Percentiles rank a stretch among this genome's conserved stretches.
These are phyloP conservation scores for Epichloe aotearoae DNA, from an alignment of 2,329 filamentous ascomycete species.

Conservation along the genomic window DNA sequence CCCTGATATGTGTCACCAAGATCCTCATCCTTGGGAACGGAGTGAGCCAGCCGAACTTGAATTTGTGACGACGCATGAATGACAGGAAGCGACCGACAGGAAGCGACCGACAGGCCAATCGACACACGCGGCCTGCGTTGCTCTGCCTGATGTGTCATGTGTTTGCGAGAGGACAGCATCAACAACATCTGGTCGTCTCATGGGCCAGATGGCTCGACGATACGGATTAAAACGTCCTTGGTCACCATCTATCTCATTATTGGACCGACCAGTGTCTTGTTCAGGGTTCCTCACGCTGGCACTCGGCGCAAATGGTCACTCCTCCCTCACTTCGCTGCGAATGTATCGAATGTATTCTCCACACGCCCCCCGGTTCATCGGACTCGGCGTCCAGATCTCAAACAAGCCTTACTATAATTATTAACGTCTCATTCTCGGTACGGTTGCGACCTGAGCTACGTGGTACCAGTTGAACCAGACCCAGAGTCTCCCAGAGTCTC, in stretches of 20 bases:
- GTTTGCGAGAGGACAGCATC: too few species aligned
- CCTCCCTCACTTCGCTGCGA: not conserved
- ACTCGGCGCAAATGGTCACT: not conserved
- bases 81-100: slow-evolving; percentile 1
- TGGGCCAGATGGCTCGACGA: too few species aligned
- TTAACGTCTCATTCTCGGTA: not conserved
- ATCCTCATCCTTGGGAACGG: not conserved
- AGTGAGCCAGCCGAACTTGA: not conserved
- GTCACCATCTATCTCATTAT: too few species aligned
- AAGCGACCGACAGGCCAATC: slow-evolving; percentile 2
- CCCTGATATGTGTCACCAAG: slow-evolving; percentile 1
- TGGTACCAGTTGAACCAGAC: not conserved
- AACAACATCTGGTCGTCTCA: too few species aligned
- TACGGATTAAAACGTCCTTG: too few species aligned
- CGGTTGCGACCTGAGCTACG: not conserved
- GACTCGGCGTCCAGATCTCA: not conserved
- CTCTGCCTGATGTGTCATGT: not conserved
- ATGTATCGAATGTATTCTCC: not conserved
- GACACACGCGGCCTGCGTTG: not conserved
- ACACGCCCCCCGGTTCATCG: not conserved
- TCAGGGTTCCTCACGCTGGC: not conserved
- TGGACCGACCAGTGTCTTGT: too few species aligned
- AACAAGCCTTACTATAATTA: not conserved
- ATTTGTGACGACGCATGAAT: not conserved
- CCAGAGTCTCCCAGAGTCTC: too few species aligned